Conservation (phyloP, 2,329 filamentous ascomycete genomes). For the Alternaria panax region DNA sequence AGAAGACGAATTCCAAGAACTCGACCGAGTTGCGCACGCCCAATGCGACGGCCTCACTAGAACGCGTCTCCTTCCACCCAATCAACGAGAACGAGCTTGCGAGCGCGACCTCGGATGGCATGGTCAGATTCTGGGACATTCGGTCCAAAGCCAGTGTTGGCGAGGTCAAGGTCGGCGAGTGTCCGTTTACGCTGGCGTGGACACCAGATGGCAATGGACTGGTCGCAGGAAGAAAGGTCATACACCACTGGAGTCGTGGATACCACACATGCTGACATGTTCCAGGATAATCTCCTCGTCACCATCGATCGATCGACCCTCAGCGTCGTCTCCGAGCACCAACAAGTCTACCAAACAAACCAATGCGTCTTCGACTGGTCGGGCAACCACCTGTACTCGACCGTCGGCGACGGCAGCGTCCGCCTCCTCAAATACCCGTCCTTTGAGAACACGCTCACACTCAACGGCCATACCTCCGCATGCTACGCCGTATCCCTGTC, state of each 20-base stretch:
- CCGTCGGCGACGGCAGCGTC: slow-evolving; percentile 73
- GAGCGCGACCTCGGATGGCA: slow-evolving; percentile 75
- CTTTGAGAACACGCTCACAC: slow-evolving; percentile 60
- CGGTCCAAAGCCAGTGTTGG: slow-evolving; percentile 74
- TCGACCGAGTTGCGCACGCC: slow-evolving; percentile 76
- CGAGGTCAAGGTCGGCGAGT: slow-evolving; percentile 67
- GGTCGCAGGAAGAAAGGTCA: slow-evolving; percentile 75
- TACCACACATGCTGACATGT: not conserved
- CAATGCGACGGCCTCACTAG: slow-evolving; percentile 61
- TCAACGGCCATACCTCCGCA: slow-evolving; percentile 76
- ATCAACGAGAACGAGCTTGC: slow-evolving; percentile 78
- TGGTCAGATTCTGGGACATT: slow-evolving; percentile 82
- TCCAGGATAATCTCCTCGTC: slow-evolving; percentile 67
- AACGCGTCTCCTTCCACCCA: slow-evolving; percentile 81
- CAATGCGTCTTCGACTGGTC: slow-evolving; percentile 78
- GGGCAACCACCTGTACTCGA: slow-evolving; percentile 73
- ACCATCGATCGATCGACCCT: slow-evolving; percentile 67
- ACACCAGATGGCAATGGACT: slow-evolving; percentile 73
- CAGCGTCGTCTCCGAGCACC: slow-evolving; percentile 64
- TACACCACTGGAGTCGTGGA: slow-evolving; percentile 20
- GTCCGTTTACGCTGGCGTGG: slow-evolving; percentile 77
- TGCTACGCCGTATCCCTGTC: slow-evolving; percentile 74
- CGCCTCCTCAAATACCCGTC: slow-evolving; percentile 66
- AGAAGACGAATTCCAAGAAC: slow-evolving; percentile 74
- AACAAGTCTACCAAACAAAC: slow-evolving; percentile 72